Percentiles rank a stretch among this genome's conserved stretches.
Evolutionary conservation across 345 rosid genomes (phyloP).

Genomic region (Bruguiera gymnorhiza): DNA sequence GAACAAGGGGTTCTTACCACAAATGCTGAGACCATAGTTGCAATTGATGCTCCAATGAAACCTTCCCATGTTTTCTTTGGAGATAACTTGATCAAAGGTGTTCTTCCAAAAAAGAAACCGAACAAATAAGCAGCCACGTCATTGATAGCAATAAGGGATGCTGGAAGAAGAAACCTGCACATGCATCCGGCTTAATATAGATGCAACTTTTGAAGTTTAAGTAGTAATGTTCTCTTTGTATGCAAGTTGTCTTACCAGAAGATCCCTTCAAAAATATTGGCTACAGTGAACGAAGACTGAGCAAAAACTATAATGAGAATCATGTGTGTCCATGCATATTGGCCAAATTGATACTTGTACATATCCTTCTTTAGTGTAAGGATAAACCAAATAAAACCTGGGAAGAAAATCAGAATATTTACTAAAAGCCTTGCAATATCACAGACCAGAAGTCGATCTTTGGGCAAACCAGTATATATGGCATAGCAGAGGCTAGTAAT

Average conservation of each 20-base stretch:
- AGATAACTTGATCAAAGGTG: constrained; percentile 90
- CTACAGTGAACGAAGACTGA: constrained; percentile 90
- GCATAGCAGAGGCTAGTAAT: neutral
- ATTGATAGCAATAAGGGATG: constrained; percentile 78
- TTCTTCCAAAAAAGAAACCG: constrained; percentile 97
- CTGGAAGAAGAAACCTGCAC: constrained; percentile 95
- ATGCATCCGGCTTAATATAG: neutral
- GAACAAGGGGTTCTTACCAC: constrained; percentile 41
- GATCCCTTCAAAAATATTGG: constrained; percentile 95
- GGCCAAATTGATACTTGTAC: constrained; percentile 99
- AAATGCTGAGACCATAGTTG: constrained; percentile 85
- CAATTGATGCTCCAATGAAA: constrained; percentile 83
- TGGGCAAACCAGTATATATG: no score
- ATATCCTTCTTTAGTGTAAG: constrained; percentile 86
- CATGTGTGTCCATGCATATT: constrained; percentile 99
- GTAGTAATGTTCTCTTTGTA: neutral
- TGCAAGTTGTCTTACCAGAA: constrained; percentile 58
- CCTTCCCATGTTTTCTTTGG: constrained; percentile 99
- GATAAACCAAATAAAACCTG: constrained; percentile 99
- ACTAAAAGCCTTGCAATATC: neutral
- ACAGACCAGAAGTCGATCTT: neutral
- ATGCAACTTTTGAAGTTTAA: neutral
- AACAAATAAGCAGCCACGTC: constrained; percentile 79
- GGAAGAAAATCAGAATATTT: neutral
- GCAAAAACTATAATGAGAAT: constrained; percentile 84